phyloP scores from a whole-genome alignment of 108 stramenopile species.

The Nitzschia putrida region DNA sequence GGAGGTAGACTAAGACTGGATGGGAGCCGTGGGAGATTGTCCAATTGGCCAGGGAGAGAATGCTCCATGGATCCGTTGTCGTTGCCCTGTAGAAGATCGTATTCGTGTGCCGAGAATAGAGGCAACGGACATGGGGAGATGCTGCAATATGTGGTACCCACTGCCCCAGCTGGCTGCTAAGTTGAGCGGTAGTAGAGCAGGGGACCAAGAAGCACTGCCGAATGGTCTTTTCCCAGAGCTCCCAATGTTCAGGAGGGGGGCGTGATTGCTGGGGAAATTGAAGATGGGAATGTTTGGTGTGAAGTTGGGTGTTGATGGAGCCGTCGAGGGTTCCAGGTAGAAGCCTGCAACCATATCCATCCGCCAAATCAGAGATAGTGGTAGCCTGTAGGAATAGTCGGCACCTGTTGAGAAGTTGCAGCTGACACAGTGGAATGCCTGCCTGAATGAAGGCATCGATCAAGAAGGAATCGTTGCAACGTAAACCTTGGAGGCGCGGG shows the following conservation, averaged over 20 bases:
- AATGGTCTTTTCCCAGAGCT: background rate
- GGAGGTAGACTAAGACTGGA: no score
- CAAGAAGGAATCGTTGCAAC: background rate
- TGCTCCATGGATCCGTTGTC: no score
- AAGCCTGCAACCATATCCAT: background rate
- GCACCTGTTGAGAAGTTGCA: constrained; percentile 1
- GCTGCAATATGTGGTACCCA: background rate
- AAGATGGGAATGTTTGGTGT: no score
- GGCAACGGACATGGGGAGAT: background rate
- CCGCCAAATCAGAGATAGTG: background rate
- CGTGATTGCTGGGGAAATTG: background rate
- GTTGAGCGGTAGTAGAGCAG: background rate
- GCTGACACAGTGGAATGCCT: background rate
- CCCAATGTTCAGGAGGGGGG: background rate
- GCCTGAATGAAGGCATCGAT: background rate
- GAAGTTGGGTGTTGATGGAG: background rate
- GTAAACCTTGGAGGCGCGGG: background rate
- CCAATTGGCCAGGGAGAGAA: no score
- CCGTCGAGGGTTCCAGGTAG: background rate
- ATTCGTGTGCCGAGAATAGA: background rate
- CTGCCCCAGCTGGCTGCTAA: background rate
- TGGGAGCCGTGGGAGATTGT: no score
- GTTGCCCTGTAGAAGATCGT: no score
- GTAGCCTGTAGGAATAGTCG: background rate
- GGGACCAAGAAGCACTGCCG: background rate